Evolutionary conservation across 352 stramenopile genomes (phyloP).

Genomic region (Pythium folliculosum): DNA sequence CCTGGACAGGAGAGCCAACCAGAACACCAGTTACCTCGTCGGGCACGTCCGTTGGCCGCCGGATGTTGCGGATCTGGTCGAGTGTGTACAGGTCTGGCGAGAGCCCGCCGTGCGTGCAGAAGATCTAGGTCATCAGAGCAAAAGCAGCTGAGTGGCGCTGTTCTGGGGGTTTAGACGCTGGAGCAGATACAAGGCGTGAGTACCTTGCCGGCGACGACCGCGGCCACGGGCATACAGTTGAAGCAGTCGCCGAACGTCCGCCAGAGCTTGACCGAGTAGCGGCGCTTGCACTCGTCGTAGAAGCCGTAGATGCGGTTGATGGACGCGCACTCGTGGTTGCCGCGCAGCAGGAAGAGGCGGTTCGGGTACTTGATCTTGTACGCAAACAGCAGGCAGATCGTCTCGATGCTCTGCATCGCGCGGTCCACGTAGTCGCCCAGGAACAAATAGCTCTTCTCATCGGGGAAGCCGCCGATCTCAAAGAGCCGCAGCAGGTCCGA

Average conservation of each 20-base stretch:
- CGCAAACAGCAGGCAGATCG: constrained; percentile 96
- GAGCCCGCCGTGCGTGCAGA: constrained; percentile 96
- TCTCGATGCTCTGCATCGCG: constrained; percentile 97
- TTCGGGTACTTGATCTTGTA: constrained; percentile 99
- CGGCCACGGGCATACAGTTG: constrained; percentile 97
- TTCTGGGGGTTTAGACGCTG: too few relatives aligned
- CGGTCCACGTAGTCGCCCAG: constrained; percentile 93
- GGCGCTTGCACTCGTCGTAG: constrained; percentile 98
- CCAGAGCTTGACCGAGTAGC: constrained; percentile 94
- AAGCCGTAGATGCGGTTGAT: constrained; percentile 99
- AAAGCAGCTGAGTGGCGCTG: too few relatives aligned
- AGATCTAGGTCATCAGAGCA: constrained; percentile 69
- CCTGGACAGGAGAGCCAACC: constrained; percentile 5
- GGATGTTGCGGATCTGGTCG: constrained; percentile 95
- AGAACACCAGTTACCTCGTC: constrained; percentile 47
- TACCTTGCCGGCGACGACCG: constrained; percentile 94
- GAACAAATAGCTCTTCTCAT: constrained; percentile 63
- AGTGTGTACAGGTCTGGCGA: constrained; percentile 96
- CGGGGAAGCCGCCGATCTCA: constrained; percentile 89
- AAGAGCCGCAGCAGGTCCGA: constrained; percentile 98
- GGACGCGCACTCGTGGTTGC: constrained; percentile 98
- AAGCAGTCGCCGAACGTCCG: constrained; percentile 97
- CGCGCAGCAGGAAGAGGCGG: constrained; percentile 97
- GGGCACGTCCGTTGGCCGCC: constrained; percentile 79
- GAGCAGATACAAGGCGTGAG: too few relatives aligned